phyloP scores from a whole-genome alignment of 352 stramenopile genomes.

The Phytophthora chlamydospora region DNA sequence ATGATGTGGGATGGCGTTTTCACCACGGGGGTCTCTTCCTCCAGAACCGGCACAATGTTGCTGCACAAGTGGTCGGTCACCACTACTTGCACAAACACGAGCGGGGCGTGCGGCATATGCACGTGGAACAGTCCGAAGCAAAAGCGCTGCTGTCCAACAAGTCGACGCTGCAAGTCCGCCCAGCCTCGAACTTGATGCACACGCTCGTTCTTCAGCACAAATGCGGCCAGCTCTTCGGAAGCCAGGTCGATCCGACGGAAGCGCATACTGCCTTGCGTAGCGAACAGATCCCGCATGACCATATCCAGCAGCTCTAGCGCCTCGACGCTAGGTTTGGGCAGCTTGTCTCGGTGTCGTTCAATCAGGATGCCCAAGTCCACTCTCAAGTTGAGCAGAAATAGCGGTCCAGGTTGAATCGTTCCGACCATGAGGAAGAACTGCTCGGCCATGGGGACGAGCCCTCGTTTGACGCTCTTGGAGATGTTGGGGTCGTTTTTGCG shows the following conservation, averaged over 20 bases:
- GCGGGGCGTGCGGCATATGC: slow-evolving; percentile 69
- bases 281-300: slow-evolving; percentile 86
- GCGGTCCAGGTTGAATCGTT: slow-evolving; percentile 68
- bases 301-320: slow-evolving; percentile 82
- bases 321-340: slow-evolving; percentile 58
- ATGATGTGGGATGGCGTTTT: slow-evolving; percentile 75
- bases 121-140: slow-evolving; percentile 88
- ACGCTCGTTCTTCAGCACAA: slow-evolving; percentile 80
- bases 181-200: slow-evolving; percentile 77
- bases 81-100: slow-evolving; percentile 82
- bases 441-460: slow-evolving; percentile 78
- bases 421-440: slow-evolving; percentile 83
- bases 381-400: slow-evolving; percentile 77
- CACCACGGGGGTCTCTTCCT: slow-evolving; percentile 50
- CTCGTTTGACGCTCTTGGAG: slow-evolving; percentile 86
- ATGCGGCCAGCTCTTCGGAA: slow-evolving; percentile 67
- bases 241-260: slow-evolving; percentile 81
- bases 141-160: slow-evolving; percentile 69
- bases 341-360: slow-evolving; percentile 48
- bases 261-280: slow-evolving; percentile 79
- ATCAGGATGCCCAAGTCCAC: slow-evolving; percentile 67
- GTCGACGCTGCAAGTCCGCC: slow-evolving; percentile 66
- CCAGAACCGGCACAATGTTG: slow-evolving; percentile 68
- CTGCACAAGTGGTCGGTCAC: slow-evolving; percentile 73
- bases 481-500: slow-evolving; percentile 84